Evolutionary conservation across 2,329 filamentous ascomycete genomes (phyloP).

Genomic region (Colletotrichum sp.): DNA sequence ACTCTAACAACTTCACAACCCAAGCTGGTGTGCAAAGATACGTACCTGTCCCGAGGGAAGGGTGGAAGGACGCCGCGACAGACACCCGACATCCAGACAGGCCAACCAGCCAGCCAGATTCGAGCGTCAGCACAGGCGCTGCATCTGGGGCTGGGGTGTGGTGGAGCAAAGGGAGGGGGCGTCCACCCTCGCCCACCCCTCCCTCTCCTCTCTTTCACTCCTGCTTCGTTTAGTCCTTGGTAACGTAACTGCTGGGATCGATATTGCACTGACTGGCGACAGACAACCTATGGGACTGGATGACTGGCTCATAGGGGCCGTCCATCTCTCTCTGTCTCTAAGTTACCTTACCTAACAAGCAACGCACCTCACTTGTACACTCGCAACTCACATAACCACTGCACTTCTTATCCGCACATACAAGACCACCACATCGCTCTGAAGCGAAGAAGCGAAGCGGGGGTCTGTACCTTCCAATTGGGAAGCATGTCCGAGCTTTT

Average conservation of each 20-base stretch:
- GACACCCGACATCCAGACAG: not conserved
- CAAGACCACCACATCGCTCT: not conserved
- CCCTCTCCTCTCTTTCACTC: not conserved
- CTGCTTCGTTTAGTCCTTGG: not conserved
- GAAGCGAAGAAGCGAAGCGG: not conserved
- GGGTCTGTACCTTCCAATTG: constrained; percentile 20
- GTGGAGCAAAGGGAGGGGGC: not conserved
- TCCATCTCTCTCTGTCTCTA: not conserved
- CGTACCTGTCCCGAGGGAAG: constrained; percentile 8
- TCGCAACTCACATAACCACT: not conserved
- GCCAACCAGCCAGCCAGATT: not conserved
- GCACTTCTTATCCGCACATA: not conserved
- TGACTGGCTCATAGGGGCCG: not conserved
- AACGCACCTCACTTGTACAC: not conserved
- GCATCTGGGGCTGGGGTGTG: not conserved
- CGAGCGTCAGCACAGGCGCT: constrained; percentile 15
- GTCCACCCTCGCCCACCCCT: not conserved
- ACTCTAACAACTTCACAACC: too few species aligned
- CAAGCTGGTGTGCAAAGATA: not conserved
- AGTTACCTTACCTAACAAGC: not conserved
- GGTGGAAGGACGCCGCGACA: not conserved
- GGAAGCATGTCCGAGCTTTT: constrained; percentile 23
- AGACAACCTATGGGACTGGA: not conserved
- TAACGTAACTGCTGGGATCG: not conserved
- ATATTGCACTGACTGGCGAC: not conserved